Conservation (phyloP, 129 eudicot species). For the Arctium lappa region DNA sequence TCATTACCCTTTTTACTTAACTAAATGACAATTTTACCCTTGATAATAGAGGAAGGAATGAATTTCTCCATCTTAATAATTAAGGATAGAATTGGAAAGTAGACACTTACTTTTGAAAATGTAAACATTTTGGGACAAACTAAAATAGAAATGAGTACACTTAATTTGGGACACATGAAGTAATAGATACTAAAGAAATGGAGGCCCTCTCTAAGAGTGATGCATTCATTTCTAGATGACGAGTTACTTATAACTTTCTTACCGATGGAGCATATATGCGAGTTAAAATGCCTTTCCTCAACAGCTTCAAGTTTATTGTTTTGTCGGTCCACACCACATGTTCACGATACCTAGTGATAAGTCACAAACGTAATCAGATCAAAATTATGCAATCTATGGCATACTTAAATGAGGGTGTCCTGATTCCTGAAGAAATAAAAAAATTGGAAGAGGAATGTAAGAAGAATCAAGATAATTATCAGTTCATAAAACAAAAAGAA, state of each 20-base stretch:
- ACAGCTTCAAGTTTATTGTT: conserved; percentile 58
- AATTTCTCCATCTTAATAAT: neutral
- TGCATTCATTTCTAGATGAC: neutral
- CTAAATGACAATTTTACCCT: neutral
- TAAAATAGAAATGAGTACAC: neutral
- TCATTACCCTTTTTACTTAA: neutral
- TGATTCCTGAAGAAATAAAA: neutral
- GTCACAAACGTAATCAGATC: conserved; percentile 15
- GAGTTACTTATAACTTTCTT: conserved; percentile 11
- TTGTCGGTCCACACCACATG: conserved; percentile 96
- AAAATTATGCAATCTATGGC: neutral
- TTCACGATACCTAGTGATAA: conserved; percentile 70
- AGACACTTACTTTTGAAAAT: neutral
- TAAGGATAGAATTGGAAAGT: neutral
- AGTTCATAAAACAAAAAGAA: neutral
- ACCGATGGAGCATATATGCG: conserved; percentile 98
- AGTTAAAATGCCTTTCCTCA: conserved; percentile 87
- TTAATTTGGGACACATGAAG: neutral
- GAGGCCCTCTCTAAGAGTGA: neutral
- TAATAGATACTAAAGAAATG: neutral
- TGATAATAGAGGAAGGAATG: neutral
- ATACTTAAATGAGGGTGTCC: neutral
- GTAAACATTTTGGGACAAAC: neutral
- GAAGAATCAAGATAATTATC: neutral
- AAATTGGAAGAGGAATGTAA: neutral